These are phyloP conservation scores for Lipomyces mesembrius DNA, from an alignment of 805 yeast species.

Conservation along the genomic window DNA sequence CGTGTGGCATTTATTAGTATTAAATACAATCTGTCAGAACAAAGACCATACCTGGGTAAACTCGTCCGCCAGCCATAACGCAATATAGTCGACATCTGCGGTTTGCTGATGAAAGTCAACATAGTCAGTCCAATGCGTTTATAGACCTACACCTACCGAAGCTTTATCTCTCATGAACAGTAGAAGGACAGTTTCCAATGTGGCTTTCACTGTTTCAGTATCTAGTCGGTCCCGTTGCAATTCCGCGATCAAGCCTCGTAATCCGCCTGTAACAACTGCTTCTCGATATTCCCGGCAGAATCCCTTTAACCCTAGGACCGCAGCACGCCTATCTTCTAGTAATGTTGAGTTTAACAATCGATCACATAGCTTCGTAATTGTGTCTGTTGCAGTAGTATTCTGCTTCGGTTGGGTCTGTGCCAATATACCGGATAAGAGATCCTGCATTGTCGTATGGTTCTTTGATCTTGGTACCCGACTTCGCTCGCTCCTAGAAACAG, in stretches of 20 bases:
- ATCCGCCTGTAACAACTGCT: conserved; percentile 83
- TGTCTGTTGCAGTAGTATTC: conserved; percentile 65
- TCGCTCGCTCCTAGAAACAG: background rate
- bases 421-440: conserved; percentile 46
- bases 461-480: background rate
- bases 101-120: conserved; percentile 40
- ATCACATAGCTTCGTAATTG: conserved; percentile 87
- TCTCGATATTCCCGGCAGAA: conserved; percentile 89
- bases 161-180: conserved; percentile 71
- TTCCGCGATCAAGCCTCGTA: conserved; percentile 71
- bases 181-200: conserved; percentile 82
- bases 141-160: conserved; percentile 39
- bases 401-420: conserved; percentile 56
- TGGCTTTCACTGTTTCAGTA: conserved; percentile 71
- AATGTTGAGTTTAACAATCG: conserved; percentile 80
- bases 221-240: conserved; percentile 71
- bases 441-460: conserved; percentile 28
- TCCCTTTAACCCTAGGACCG: conserved; percentile 84
- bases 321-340: conserved; percentile 86
- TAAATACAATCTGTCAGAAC: background rate
- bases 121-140: background rate
- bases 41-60: conserved; percentile 59
- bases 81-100: conserved; percentile 72
- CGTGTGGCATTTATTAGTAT: conserved; percentile 25
- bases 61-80: conserved; percentile 95